A percentile compares a stretch with the other conserved stretches of the same genome.
Evolutionary conservation across 495 filamentous ascomycete genomes (phyloP).

Genomic region (Penicillium lividum): DNA sequence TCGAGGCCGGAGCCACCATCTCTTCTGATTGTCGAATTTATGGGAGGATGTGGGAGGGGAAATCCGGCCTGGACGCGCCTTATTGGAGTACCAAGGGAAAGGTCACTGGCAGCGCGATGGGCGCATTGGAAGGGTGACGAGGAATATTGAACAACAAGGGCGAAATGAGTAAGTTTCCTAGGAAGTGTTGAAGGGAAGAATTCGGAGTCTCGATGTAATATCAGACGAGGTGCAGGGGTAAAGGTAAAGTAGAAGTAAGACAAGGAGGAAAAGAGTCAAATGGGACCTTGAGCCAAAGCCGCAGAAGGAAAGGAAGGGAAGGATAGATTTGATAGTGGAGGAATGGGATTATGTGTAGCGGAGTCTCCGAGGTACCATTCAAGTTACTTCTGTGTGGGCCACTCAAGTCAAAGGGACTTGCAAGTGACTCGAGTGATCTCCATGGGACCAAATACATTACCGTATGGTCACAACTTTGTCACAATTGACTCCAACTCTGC

Average conservation of each 20-base stretch:
- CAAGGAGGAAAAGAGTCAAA: conserved; percentile 1
- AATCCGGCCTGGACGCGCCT: conserved; percentile 24
- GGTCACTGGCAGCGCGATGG: conserved; percentile 31
- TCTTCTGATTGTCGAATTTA: conserved; percentile 21
- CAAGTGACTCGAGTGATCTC: conserved; percentile 13
- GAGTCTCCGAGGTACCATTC: conserved; percentile 14
- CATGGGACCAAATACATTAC: conserved; percentile 10
- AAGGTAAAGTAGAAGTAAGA: conserved; percentile 1
- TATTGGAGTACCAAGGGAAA: conserved; percentile 30
- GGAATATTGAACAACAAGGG: conserved; percentile 19
- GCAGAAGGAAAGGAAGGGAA: conserved; percentile 9
- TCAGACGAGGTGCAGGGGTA: not conserved
- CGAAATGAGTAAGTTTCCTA: conserved; percentile 9
- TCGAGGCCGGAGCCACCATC: conserved; percentile 56
- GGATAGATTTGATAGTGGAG: conserved; percentile 31
- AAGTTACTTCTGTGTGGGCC: conserved; percentile 30
- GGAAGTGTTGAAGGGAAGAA: conserved; percentile 12
- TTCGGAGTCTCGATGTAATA: not conserved
- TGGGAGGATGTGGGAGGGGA: conserved; percentile 17
- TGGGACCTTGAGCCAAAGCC: conserved; percentile 9
- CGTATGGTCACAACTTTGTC: conserved; percentile 8
- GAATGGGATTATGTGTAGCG: conserved; percentile 29
- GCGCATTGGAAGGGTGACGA: conserved; percentile 34
- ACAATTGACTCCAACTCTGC: not conserved
- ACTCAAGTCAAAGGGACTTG: conserved; percentile 16